Evolutionary conservation across 2,329 filamentous ascomycete species (phyloP).

Genomic region (Calonectria henricotiae): DNA sequence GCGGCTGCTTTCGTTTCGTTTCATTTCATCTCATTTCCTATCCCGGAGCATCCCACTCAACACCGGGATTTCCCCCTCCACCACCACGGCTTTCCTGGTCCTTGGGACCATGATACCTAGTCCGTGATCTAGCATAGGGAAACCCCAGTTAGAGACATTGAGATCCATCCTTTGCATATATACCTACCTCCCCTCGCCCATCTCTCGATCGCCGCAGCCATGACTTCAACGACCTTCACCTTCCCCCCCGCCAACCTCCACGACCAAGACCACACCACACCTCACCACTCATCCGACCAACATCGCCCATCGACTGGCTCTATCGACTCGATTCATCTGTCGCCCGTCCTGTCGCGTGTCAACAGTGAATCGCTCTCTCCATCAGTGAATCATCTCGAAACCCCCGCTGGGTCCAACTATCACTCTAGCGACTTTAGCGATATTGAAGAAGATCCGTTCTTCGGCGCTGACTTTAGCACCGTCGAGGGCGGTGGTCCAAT

Average conservation of each 20-base stretch:
- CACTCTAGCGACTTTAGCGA: constrained; percentile 68
- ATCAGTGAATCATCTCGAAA: constrained; percentile 58
- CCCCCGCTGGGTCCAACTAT: constrained; percentile 69
- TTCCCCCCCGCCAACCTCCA: constrained; percentile 61
- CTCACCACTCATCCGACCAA: constrained; percentile 49
- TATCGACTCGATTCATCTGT: constrained; percentile 60
- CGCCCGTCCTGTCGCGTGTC: constrained; percentile 63
- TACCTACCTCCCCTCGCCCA: constrained; percentile 53
- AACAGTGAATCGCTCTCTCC: constrained; percentile 55
- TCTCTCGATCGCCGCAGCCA: constrained; percentile 52
- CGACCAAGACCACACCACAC: constrained; percentile 55
- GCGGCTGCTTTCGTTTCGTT: constrained; percentile 9
- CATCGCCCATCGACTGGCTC: constrained; percentile 54
- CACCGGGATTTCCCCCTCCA: constrained; percentile 2
- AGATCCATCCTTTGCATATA: constrained; percentile 55
- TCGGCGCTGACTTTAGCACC: constrained; percentile 66
- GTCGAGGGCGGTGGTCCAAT: constrained; percentile 62
- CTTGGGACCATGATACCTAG: constrained; percentile 55
- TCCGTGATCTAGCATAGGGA: constrained; percentile 54
- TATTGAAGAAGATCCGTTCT: constrained; percentile 67
- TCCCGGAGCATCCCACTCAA: constrained; percentile 23
- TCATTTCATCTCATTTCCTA: constrained; percentile 21
- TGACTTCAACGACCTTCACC: constrained; percentile 63
- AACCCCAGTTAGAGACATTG: constrained; percentile 40
- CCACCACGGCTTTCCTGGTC: constrained; percentile 40